Conservation (phyloP, 2,329 filamentous ascomycete species). For the Acarospora socialis region DNA sequence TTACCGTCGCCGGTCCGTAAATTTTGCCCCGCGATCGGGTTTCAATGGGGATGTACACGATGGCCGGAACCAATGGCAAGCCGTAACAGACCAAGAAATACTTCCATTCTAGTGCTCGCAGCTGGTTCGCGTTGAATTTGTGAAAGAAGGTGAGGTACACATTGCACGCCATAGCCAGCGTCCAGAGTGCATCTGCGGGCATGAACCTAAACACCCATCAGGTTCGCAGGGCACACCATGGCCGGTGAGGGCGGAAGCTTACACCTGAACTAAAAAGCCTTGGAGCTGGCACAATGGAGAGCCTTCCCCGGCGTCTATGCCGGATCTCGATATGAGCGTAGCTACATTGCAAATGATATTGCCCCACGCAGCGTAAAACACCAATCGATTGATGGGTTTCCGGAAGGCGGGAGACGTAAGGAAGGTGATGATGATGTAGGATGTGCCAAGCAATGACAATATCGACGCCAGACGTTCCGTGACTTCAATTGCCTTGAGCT, state of each 20-base stretch:
- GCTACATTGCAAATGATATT: constrained; percentile 67
- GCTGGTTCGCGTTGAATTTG: constrained; percentile 50
- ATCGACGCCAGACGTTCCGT: constrained; percentile 57
- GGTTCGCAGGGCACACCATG: constrained; percentile 6
- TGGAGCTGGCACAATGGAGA: constrained; percentile 60
- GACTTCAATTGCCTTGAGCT: constrained; percentile 42
- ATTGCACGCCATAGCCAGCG: constrained; percentile 69
- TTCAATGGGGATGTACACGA: constrained; percentile 52
- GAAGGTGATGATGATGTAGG: constrained; percentile 61
- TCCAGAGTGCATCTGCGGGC: constrained; percentile 63
- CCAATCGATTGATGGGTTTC: constrained; percentile 74
- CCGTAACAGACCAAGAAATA: constrained; percentile 62
- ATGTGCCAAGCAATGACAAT: constrained; percentile 54
- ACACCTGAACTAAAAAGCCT: constrained; percentile 72
- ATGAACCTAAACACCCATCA: constrained; percentile 57
- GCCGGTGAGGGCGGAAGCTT: constrained; percentile 21
- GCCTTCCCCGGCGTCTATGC: constrained; percentile 34
- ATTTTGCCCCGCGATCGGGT: constrained; percentile 40
- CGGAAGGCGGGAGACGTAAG: constrained; percentile 54
- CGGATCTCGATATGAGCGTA: constrained; percentile 55
- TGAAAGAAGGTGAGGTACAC: constrained; percentile 70
- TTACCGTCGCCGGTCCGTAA: constrained; percentile 54
- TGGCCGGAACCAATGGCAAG: constrained; percentile 52
- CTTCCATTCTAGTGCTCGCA: constrained; percentile 54
- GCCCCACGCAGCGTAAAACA: constrained; percentile 72